Percentiles rank a stretch among this genome's conserved stretches.
Conservation (phyloP, 2,329 filamentous ascomycete species). For the Arthroderma uncinatum region DNA sequence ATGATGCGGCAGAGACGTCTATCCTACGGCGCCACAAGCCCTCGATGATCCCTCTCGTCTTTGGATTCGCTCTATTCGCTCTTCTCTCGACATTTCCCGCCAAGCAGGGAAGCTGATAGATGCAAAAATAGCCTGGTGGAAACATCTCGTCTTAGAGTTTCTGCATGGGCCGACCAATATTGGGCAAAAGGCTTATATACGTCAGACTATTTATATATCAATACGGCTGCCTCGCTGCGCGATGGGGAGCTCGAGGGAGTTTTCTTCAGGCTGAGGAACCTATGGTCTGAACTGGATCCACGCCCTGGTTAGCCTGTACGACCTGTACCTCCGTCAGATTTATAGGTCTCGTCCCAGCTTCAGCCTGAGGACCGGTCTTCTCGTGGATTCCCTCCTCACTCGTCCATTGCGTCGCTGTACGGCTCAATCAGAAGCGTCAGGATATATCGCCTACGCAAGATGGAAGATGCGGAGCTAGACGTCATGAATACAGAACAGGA, state of each 20-base stretch:
- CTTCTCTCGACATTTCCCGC: no score
- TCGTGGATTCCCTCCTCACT: no score
- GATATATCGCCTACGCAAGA: not conserved
- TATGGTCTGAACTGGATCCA: not conserved
- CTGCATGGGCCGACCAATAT: not conserved
- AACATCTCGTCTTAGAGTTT: not conserved
- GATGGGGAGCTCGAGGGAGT: not conserved
- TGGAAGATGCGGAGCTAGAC: not conserved
- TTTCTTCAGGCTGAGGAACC: not conserved
- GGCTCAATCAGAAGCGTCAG: no score
- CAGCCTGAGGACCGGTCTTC: not conserved
- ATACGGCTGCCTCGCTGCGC: not conserved
- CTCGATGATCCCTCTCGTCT: not conserved
- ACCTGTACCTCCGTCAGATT: not conserved
- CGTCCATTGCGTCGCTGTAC: no score
- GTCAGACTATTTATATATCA: not conserved
- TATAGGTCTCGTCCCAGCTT: not conserved
- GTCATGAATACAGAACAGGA: conserved; percentile 7
- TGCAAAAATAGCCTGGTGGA: not conserved
- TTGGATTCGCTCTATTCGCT: no score
- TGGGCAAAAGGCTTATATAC: not conserved
- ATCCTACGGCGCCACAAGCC: not conserved
- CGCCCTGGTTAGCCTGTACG: not conserved
- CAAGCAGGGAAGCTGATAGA: not conserved
- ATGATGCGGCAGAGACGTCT: no score